phyloP scores from a whole-genome alignment of 1,284 basidiomycete genomes.

The Thecaphora frezii region DNA sequence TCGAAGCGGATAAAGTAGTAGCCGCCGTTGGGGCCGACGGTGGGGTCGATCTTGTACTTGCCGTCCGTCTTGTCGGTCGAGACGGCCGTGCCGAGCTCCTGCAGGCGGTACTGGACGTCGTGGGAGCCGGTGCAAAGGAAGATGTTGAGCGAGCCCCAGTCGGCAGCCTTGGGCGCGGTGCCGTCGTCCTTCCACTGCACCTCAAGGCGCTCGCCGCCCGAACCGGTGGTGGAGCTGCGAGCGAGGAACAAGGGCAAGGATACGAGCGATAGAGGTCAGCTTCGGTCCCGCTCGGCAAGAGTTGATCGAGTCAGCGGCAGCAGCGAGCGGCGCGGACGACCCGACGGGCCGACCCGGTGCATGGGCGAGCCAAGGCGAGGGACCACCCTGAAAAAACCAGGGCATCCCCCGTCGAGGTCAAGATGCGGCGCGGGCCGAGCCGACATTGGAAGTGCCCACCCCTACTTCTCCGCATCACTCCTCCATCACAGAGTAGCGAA shows the following conservation, averaged over 20 bases:
- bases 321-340: neutral
- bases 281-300: neutral
- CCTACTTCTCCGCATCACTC: too few relatives aligned
- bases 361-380: too few relatives aligned
- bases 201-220: constrained; percentile 29
- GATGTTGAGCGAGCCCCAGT: constrained; percentile 49
- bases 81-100: constrained; percentile 37
- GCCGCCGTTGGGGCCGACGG: constrained; percentile 35
- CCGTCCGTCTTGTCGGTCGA: constrained; percentile 10
- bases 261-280: neutral
- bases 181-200: constrained; percentile 50
- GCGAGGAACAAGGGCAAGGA: neutral
- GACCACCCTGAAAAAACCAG: too few relatives aligned
- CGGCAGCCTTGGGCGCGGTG: constrained; percentile 25
- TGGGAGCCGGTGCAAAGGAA: constrained; percentile 46
- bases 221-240: constrained; percentile 34
- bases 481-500: neutral
- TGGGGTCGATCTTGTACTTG: constrained; percentile 28
- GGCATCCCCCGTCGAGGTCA: too few relatives aligned
- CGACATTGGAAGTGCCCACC: too few relatives aligned
- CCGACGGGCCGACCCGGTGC: too few relatives aligned
- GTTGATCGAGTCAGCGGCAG: too few relatives aligned
- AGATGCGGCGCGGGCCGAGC: too few relatives aligned
- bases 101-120: constrained; percentile 49
- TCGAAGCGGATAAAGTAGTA: constrained; percentile 56